Evolutionary conservation across 1,139 yeast genomes (phyloP).

Genomic region (Kodamaea derodonti): DNA sequence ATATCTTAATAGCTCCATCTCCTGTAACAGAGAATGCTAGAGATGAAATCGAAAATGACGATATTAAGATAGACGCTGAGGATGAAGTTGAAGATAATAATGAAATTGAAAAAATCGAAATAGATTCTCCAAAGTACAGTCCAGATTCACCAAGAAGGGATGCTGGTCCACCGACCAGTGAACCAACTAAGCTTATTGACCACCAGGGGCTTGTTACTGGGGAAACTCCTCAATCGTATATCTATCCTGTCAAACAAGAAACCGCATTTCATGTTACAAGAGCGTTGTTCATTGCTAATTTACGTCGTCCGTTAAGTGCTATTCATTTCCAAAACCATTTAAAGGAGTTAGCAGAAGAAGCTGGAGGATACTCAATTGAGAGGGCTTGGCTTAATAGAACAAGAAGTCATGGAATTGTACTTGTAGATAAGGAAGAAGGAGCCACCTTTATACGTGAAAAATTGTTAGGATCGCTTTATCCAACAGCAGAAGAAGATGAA

Average conservation of each 20-base stretch:
- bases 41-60: too few species aligned
- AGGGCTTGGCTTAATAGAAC: constrained; percentile 44
- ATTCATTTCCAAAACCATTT: constrained; percentile 33
- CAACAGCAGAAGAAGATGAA: constrained; percentile 24
- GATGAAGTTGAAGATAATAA: neutral
- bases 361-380: constrained; percentile 27
- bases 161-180: too few species aligned
- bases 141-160: too few species aligned
- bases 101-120: constrained; percentile 1
- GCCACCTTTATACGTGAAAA: constrained; percentile 31
- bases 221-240: constrained; percentile 25
- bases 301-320: constrained; percentile 37
- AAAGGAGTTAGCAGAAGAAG: constrained; percentile 22
- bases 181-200: constrained; percentile 16
- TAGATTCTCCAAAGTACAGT: too few species aligned
- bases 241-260: constrained; percentile 27
- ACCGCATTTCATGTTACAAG: constrained; percentile 36
- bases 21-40: too few species aligned
- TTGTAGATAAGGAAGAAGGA: constrained; percentile 36
- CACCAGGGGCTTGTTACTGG: constrained; percentile 24
- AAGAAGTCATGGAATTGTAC: constrained; percentile 41
- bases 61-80: neutral
- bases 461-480: constrained; percentile 32
- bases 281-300: constrained; percentile 42
- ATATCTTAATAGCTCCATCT: too few species aligned